phyloP scores from a whole-genome alignment of 768 basidiomycete species.

The Naganishia kalamii region DNA sequence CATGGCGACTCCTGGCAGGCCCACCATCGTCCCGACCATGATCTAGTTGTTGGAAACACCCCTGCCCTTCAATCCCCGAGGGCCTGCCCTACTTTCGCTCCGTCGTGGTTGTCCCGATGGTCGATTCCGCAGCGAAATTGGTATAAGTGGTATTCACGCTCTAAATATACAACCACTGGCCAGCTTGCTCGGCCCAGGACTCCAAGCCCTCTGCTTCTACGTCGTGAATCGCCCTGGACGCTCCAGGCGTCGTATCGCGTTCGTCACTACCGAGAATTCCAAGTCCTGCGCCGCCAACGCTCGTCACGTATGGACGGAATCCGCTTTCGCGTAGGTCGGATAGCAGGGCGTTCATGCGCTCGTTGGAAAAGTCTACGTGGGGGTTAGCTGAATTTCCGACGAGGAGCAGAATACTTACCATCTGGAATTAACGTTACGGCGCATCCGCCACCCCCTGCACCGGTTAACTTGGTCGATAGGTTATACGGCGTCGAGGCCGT shows the following conservation, averaged over 20 bases:
- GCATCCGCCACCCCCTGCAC: constrained; percentile 97
- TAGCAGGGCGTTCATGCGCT: constrained; percentile 57
- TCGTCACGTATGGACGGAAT: constrained; percentile 80
- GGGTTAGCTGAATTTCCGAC: neutral
- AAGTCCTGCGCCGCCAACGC: constrained; percentile 86
- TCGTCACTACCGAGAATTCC: constrained; percentile 53
- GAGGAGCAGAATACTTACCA: constrained; percentile 52
- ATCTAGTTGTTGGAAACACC: too few relatives aligned
- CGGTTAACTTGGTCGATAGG: constrained; percentile 78
- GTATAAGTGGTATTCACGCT: neutral
- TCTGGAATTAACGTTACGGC: constrained; percentile 92
- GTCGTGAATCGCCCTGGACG: constrained; percentile 14
- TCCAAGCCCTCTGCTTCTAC: constrained; percentile 13
- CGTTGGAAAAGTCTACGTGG: neutral
- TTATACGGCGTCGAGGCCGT: constrained; percentile 61
- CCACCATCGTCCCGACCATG: too few relatives aligned
- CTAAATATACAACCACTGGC: constrained; percentile 16
- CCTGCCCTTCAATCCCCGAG: too few relatives aligned
- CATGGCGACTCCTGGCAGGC: too few relatives aligned
- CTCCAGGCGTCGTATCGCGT: constrained; percentile 9
- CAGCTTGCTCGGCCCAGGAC: constrained; percentile 16
- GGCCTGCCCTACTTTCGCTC: too few relatives aligned
- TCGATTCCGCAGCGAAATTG: neutral
- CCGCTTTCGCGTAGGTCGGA: constrained; percentile 59
- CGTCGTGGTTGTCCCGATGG: too few relatives aligned